Evolutionary conservation across 2,329 filamentous ascomycete species (phyloP), one percentile per base, ranked within the genome.

Genomic region (Aspergillus udagawae): DNA sequence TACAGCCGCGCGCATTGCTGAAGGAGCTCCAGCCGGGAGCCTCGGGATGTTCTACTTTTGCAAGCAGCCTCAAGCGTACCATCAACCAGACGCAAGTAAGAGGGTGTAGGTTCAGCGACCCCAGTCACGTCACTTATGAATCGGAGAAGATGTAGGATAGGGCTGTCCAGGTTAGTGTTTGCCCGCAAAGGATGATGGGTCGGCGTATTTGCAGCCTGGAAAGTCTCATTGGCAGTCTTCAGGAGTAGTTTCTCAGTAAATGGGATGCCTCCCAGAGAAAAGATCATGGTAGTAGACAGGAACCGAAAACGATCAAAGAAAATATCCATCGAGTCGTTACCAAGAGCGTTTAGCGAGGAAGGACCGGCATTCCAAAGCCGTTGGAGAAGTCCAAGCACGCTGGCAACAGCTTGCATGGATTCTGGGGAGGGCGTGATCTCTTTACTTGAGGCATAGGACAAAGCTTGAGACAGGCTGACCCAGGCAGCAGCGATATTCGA

Each of bases 371-470:
- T 78, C 91, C 92, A 96, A 2, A 92, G 73, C 27, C 82, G 84
- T 51, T 85, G 83, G 6, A 96, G 76, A 23, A 92, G 74, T 45
- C 85, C 85, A 51, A 93, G 81, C 23, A 92, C 80, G 45, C 85
- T 81, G 23, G 89, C 87, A 60, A 96, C 82, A 57, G 92, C 93
- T 59, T 86, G 83, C 67, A 90, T 89, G 1, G 92, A 90, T 60
- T 97, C 93, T 12, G 83, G 83, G 0, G 91, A 92, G 6, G 92
- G 87, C 66, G 93, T 96, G 65, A 99, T 88, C 73, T 99, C 94
- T 73, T 96, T 96, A 61, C 84, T 89, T 20, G 82, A 82, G 1
- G 83, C 79, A 51, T 84, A 79, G 8, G 83, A 80, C n/a, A 93
- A 68, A 17, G 78, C 76, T 56, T 84, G 83, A 53, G 82, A 77